phyloP scores from a whole-genome alignment of 1,284 basidiomycete species.

The Nidula niveotomentosa region DNA sequence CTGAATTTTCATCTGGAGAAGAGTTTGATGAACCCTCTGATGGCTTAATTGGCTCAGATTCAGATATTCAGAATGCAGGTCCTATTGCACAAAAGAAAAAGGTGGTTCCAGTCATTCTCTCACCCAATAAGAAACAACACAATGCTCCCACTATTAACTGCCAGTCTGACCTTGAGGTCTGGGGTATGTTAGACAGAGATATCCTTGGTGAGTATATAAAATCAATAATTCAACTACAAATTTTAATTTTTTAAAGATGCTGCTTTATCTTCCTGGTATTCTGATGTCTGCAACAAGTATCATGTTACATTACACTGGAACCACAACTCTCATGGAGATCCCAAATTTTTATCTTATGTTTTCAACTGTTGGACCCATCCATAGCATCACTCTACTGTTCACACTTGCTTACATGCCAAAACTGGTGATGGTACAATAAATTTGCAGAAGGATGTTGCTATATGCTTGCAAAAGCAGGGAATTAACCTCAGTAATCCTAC shows the following conservation, averaged over 20 bases:
- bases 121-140: neutral
- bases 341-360: conserved; percentile 2
- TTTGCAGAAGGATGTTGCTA: neutral
- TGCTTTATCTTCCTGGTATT: no score
- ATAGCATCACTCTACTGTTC: conserved; percentile 3
- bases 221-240: neutral
- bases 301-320: conserved; percentile 8
- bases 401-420: conserved; percentile 1
- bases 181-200: neutral
- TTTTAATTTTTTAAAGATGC: conserved; percentile 1
- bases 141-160: neutral
- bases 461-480: conserved; percentile 3
- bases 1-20: no score
- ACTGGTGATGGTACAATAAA: conserved; percentile 7
- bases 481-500: neutral
- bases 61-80: no score
- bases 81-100: no score
- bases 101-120: neutral
- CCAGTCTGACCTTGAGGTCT: neutral
- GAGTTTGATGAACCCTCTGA: no score
- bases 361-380: conserved; percentile 8
- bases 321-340: neutral
- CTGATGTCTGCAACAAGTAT: conserved; percentile 12
- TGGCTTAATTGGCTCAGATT: no score
- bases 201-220: neutral